Evolutionary conservation across 2,329 filamentous ascomycete genomes (phyloP), one percentile per base, ranked within the genome.

Genomic region (Hypoxylon sp.): DNA sequence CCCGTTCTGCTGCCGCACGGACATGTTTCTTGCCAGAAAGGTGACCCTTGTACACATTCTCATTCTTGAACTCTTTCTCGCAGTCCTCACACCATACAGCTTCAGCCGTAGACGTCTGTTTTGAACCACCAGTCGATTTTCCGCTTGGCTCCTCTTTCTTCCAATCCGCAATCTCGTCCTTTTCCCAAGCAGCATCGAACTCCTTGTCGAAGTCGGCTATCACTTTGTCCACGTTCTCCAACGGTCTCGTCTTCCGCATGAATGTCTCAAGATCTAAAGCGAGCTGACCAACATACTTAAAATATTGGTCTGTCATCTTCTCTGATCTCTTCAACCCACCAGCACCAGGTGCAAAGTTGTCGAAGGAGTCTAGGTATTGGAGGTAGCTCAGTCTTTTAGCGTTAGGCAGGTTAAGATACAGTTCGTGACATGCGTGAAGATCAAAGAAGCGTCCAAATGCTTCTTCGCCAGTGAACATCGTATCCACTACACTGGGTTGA

Each of bases 381-480:
- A 98, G 85, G 77, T 99, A 99, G 14, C 90, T 92, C 46, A 96
- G 83, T 59, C 95, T 89, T 81, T 97, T 97, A 19, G 94, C 90
- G 58, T 92, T 91, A 1, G 94, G 92, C 8, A 99, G 85, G 77
- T 99, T 99, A 67, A 98, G 86, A 78, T 94, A 99, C 13, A 92
- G 86, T 77, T 98, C 95, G 80, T 98, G 94, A 73, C 90, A 88
- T 42, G 85, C 87, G 17, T 92, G 95, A 51, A 99, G 83, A 79
- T 99, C 96, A 76, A 99, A 92, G 81, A 93, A 99, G 74, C 94
- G 92, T 47, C 96, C 96, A 76, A 92, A 98, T 0, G 91, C 92
- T 80, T 99, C 96, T 81, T 99, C 97, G 69, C 96, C 96, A 0
- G 94, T 97, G 80, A 99, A 99, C 84, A 98, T 92, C 64, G 89